Conservation (phyloP, 1,284 basidiomycete species). For the Trichosporon sp. region DNA sequence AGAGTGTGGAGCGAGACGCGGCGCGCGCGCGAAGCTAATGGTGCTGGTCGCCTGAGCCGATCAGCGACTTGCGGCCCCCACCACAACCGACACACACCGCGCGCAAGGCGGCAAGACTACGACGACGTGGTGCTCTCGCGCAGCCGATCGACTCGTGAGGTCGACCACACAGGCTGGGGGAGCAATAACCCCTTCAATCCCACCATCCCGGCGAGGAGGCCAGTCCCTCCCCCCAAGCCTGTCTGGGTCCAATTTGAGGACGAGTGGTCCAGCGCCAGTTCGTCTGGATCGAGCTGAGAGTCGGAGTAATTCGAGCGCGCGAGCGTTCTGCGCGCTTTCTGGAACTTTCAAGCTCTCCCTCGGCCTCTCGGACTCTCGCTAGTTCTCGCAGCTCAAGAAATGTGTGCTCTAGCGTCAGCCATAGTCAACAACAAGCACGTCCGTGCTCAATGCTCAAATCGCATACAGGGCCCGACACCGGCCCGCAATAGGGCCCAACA, state of each 20-base stretch:
- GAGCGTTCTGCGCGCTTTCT: too few species aligned
- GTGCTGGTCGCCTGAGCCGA: background rate
- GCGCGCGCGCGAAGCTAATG: background rate
- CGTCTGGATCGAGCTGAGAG: background rate
- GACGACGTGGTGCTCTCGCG: background rate
- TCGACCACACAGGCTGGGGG: too few species aligned
- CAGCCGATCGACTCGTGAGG: background rate
- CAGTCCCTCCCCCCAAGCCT: background rate
- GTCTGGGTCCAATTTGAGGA: background rate
- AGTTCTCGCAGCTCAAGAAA: too few species aligned
- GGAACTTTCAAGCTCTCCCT: too few species aligned
- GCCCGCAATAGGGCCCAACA: too few species aligned
- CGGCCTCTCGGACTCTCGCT: too few species aligned
- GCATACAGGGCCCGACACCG: too few species aligned
- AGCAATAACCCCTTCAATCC: slow-evolving; percentile 1
- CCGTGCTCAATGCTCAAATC: too few species aligned
- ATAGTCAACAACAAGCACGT: too few species aligned
- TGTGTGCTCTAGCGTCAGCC: too few species aligned
- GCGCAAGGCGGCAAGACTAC: background rate
- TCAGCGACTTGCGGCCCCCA: background rate
- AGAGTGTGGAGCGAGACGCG: background rate
- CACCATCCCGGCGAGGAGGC: background rate
- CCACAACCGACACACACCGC: background rate
- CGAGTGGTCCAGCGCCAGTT: background rate
- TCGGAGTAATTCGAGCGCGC: background rate